Evolutionary conservation across 805 yeast genomes (phyloP), one percentile per base, ranked within the genome.

Genomic region (Candida golubevii): DNA sequence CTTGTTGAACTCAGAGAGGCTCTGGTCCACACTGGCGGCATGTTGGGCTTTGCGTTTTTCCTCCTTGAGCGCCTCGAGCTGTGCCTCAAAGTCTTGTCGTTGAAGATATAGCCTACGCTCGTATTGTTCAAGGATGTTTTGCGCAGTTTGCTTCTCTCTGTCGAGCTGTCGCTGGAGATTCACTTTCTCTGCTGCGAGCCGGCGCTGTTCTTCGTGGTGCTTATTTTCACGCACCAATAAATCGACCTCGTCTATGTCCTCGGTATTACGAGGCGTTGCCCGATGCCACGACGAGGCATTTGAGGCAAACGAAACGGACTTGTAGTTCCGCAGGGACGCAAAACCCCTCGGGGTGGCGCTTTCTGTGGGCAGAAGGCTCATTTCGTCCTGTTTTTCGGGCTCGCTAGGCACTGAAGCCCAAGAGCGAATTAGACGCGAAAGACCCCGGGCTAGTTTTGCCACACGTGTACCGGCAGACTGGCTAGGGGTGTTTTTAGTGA

Each of bases 71-170:
- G 4, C 7, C 34, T 36, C 34, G 9, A 40, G 18, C 7, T 42
- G 40, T 13, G 49, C 50, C 36, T 48, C 49, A 26, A 35, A 39
- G 8, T 38, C 49, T 26, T 14, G 30, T 36, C 38, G 36, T 12
- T 45, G 36, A n/a, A 43, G 31, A 23, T 45, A 38, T 9, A 48
- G 30, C 26, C 45, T 43, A 15, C 50, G 47, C 47, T 48, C 50
- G 33, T 45, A 46, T 12, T 42, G 34, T 18, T 38, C 39, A 27
- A 29, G 33, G 27, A 41, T 36, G 6, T 37, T 31, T 14, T 30
- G 8, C 32, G 26, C 15, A 36, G 27, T 28, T 11, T 12, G 12
- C 8, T 13, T 14, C 38, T 44, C 43, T 3, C 14, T 23, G 9
- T 6, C 12, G 13, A 41, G 44, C 44, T 36, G 41, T 29, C 11